Conservation (phyloP, 805 yeast species). For the Ogataea naganishii region DNA sequence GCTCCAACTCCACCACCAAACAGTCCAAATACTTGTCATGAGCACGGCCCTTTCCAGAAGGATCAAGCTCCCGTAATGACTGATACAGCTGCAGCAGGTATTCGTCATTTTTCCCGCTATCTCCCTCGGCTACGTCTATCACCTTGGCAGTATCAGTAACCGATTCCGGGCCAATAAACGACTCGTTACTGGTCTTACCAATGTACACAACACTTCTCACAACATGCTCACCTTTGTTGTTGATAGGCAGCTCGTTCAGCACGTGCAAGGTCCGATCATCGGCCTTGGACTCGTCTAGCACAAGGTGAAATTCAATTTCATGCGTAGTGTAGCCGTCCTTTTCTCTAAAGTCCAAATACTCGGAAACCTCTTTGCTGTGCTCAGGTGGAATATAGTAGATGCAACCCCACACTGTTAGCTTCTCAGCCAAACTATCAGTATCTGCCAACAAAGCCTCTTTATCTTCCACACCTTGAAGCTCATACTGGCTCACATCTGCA, state of each 20-base stretch:
- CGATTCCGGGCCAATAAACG: conserved; percentile 79
- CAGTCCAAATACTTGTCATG: conserved; percentile 34
- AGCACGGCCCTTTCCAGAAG: conserved; percentile 14
- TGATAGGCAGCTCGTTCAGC: conserved; percentile 20
- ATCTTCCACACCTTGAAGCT: conserved; percentile 13
- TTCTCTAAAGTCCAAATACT: conserved; percentile 73
- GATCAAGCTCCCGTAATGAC: conserved; percentile 35
- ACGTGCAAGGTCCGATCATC: conserved; percentile 14
- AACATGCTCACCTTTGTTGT: conserved; percentile 27
- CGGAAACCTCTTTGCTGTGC: conserved; percentile 49
- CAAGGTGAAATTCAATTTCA: conserved; percentile 52
- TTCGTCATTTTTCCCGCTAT: conserved; percentile 74
- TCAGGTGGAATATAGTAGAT: conserved; percentile 74
- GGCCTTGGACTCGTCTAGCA: conserved; percentile 12
- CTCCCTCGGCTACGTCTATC: conserved; percentile 55
- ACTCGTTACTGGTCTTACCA: conserved; percentile 72
- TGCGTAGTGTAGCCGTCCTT: conserved; percentile 82
- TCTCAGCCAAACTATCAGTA: conserved; percentile 25
- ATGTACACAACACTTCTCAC: conserved; percentile 65
- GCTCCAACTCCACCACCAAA: too few species aligned
- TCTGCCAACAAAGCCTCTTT: conserved; percentile 6
- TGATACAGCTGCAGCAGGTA: conserved; percentile 49
- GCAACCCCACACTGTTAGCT: conserved; percentile 63
- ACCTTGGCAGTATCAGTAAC: conserved; percentile 49
- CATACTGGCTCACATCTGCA: conserved; percentile 28